These are phyloP conservation scores for Paramarasmius palmivorus DNA, from an alignment of 1,284 basidiomycete species.

Conservation along the genomic window DNA sequence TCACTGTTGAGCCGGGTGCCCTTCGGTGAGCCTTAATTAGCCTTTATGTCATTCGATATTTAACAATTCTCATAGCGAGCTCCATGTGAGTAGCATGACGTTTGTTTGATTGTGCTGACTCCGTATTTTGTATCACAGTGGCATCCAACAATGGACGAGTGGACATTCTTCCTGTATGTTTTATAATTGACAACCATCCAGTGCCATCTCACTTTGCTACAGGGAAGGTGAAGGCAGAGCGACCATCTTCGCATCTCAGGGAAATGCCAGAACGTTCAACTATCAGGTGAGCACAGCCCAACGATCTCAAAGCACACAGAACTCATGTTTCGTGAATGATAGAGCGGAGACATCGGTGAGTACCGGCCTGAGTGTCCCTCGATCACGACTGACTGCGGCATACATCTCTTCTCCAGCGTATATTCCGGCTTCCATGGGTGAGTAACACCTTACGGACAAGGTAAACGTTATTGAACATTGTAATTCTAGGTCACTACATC, in stretches of 20 bases:
- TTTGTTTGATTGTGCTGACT: neutral
- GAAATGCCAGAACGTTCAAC: conserved; percentile 68
- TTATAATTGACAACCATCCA: neutral
- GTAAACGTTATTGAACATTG: no score
- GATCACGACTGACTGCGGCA: neutral
- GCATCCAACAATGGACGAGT: conserved; percentile 74
- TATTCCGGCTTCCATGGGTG: conserved; percentile 57
- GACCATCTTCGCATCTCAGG: conserved; percentile 62
- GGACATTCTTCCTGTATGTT: conserved; percentile 55
- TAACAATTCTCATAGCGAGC: conserved; percentile 35
- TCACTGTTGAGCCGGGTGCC: conserved; percentile 67
- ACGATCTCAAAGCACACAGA: neutral
- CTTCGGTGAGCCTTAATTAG: conserved; percentile 46
- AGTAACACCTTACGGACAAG: conserved; percentile 7
- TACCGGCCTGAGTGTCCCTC: conserved; percentile 11
- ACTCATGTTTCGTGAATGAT: conserved; percentile 10
- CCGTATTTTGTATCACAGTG: conserved; percentile 40
- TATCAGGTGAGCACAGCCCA: conserved; percentile 45
- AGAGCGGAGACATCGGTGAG: conserved; percentile 66
- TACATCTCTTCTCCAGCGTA: conserved; percentile 34
- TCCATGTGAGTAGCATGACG: conserved; percentile 33
- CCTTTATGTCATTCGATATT: neutral
- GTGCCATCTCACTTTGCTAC: conserved; percentile 6
- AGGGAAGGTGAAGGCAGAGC: conserved; percentile 61
- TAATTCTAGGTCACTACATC: no score